Conservation (phyloP, 176 grass and related monocot genomes). For the Musa schizocarpa region DNA sequence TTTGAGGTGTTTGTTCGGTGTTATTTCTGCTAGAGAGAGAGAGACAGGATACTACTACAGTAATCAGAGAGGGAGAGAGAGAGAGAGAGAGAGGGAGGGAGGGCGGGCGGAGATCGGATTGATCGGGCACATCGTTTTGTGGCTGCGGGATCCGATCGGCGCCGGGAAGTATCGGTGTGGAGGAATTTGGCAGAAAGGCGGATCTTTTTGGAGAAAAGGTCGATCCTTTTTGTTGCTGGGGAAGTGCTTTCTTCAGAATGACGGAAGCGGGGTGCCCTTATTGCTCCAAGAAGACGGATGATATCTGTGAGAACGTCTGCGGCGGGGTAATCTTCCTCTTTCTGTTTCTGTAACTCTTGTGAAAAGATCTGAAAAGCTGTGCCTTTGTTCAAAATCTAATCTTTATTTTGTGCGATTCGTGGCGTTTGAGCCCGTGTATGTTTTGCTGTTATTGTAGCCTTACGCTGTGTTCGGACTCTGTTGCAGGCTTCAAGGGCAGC, state of each 20-base stretch:
- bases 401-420: background rate
- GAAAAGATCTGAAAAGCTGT: background rate
- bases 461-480: background rate
- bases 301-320: conserved; percentile 9
- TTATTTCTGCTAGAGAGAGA: too few species aligned
- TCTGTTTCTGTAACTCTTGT: background rate
- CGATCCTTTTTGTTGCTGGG: too few species aligned
- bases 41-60: too few species aligned
- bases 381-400: background rate
- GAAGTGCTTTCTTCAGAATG: background rate
- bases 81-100: too few species aligned
- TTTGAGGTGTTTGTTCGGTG: too few species aligned
- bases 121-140: too few species aligned
- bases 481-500: background rate
- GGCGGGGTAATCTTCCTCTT: background rate
- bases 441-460: background rate
- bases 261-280: background rate
- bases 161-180: too few species aligned
- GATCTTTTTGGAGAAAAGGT: too few species aligned
- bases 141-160: too few species aligned
- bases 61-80: too few species aligned
- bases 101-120: too few species aligned
- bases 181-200: too few species aligned
- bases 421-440: background rate
- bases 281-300: conserved; percentile 9